These are phyloP conservation scores for Trichophyton simii DNA, from an alignment of 2,329 filamentous ascomycete genomes.

Conservation along the genomic window DNA sequence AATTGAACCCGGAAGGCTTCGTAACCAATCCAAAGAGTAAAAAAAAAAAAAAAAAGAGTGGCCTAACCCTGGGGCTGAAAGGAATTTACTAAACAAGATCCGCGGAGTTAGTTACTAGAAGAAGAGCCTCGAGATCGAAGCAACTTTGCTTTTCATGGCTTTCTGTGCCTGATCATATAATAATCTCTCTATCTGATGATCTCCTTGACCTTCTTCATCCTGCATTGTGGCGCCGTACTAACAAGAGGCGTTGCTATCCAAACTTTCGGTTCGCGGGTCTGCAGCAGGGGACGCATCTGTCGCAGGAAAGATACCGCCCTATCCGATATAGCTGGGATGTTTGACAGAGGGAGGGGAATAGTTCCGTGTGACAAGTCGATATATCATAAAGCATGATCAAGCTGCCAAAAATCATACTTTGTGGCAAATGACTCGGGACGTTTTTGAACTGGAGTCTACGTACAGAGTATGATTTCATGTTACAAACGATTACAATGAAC, in stretches of 20 bases:
- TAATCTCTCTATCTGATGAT: not conserved
- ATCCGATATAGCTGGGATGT: not conserved
- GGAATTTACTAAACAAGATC: not conserved
- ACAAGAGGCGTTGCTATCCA: not conserved
- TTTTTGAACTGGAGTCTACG: not conserved
- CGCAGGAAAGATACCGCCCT: not conserved
- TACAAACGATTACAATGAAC: no score
- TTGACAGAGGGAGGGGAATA: not conserved
- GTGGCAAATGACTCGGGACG: not conserved
- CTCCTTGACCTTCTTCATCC: not conserved
- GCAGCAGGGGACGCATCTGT: not conserved
- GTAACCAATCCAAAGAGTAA: not conserved
- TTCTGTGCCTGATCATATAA: not conserved
- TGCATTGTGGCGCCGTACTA: slow-evolving; percentile 1
- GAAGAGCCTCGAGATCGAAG: not conserved
- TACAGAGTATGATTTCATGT: no score
- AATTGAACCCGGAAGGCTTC: no score
- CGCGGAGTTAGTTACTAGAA: not conserved
- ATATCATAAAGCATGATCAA: slow-evolving; percentile 1
- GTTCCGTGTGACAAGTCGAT: not conserved
- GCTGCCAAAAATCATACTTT: slow-evolving; percentile 1
- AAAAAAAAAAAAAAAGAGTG: not conserved
- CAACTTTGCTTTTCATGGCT: slow-evolving; percentile 2
- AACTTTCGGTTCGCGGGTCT: not conserved
- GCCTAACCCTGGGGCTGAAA: not conserved